These are phyloP conservation scores for Viridothelium virens DNA, from an alignment of 495 filamentous ascomycete species.

Conservation along the genomic window DNA sequence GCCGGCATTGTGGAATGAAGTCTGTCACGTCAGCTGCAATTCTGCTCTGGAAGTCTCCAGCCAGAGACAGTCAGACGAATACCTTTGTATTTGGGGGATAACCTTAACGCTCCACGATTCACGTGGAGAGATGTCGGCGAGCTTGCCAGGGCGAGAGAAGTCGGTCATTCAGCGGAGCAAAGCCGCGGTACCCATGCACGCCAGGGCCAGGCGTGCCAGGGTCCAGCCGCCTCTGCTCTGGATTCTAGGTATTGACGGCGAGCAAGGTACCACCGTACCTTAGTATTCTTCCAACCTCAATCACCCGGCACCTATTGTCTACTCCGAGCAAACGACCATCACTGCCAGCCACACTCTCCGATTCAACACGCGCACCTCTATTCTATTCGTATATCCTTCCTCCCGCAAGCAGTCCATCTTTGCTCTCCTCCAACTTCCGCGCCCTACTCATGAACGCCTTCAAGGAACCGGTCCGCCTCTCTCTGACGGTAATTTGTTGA, in stretches of 20 bases:
- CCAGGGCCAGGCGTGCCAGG: neutral
- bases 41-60: too few relatives aligned
- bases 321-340: conserved; percentile 4
- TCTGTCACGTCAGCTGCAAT: neutral
- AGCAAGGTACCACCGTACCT: neutral
- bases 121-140: neutral
- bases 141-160: neutral
- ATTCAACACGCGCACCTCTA: too few relatives aligned
- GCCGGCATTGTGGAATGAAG: conserved; percentile 4
- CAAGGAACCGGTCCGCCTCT: neutral
- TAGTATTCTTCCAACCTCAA: neutral
- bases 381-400: neutral
- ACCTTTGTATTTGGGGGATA: conserved; percentile 2
- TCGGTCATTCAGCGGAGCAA: neutral
- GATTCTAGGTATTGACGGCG: neutral
- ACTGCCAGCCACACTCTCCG: too few relatives aligned
- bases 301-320: conserved; percentile 5
- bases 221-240: neutral
- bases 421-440: neutral
- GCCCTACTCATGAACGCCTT: neutral
- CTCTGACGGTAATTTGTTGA: neutral
- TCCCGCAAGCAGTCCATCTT: too few relatives aligned
- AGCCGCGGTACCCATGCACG: neutral
- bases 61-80: neutral
- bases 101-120: neutral